Conservation (phyloP, 768 basidiomycete species). For the Tephrocybe sp. region DNA sequence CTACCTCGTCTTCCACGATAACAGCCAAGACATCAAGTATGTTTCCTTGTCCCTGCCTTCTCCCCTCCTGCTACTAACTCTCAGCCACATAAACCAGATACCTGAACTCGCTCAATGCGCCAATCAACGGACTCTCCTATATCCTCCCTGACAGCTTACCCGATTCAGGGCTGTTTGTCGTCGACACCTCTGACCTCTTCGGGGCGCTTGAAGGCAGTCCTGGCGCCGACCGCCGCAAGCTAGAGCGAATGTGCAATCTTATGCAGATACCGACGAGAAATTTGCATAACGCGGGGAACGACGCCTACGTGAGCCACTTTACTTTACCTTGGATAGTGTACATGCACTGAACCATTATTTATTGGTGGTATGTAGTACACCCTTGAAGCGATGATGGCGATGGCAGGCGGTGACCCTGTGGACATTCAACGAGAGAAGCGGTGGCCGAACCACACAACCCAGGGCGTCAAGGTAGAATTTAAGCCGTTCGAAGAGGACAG, state of each 20-base stretch:
- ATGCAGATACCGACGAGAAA: slow-evolving; percentile 55
- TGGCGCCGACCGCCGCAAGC: slow-evolving; percentile 47
- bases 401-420: slow-evolving; percentile 73
- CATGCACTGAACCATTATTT: slow-evolving; percentile 1
- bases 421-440: slow-evolving; percentile 77
- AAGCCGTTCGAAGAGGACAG: slow-evolving; percentile 59
- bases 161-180: slow-evolving; percentile 53
- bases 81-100: slow-evolving; percentile 35
- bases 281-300: slow-evolving; percentile 86
- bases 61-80: neutral
- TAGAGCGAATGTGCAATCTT: slow-evolving; percentile 63
- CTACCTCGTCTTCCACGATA: slow-evolving; percentile 82
- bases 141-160: slow-evolving; percentile 58
- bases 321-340: too few species aligned
- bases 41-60: slow-evolving; percentile 10
- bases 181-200: slow-evolving; percentile 79
- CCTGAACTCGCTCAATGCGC: slow-evolving; percentile 56
- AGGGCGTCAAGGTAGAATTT: slow-evolving; percentile 55
- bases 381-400: slow-evolving; percentile 58
- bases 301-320: slow-evolving; percentile 64
- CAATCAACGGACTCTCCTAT: slow-evolving; percentile 50
- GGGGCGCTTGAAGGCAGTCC: slow-evolving; percentile 66
- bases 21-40: slow-evolving; percentile 75
- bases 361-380: slow-evolving; percentile 55
- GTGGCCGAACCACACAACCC: slow-evolving; percentile 66